Evolutionary conservation across 83 land plant species (phyloP), one percentile per base, ranked within the genome.

Genomic region (Picea abies): DNA sequence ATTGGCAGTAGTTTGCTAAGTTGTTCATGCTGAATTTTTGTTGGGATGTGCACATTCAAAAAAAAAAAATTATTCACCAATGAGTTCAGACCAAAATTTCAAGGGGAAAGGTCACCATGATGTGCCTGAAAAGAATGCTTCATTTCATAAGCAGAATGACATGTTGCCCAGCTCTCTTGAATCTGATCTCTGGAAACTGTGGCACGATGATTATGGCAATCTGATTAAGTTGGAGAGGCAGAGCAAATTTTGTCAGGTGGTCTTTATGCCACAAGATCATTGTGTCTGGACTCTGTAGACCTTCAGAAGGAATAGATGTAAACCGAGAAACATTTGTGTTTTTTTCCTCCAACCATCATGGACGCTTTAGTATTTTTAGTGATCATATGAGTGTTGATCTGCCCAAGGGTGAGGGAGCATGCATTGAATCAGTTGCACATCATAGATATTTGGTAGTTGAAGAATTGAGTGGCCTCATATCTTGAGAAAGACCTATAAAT

Each of bases 121-220:
- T 39, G 39, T 80, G 22, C 20, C 72, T 37, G 72, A n/a, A 80
- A 80, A 63, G 26, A 62, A 35, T 29, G 44, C 15, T 79, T 79
- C 44, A 58, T 60, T 56, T 25, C 35, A 52, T 78, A 26, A 60
- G 41, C 20, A 32, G 7, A 20, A 6, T 79, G 41, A 79, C 35
- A 62, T 22, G 15, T 8, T 52, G n/a, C 20, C 37, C n/a, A 32
- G 49, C 41, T 10, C 39, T 20, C 23, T 29, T 15, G 44, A 32
- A 35, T 29, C 72, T 65, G 58, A 56, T 12, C 82, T 89, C 61
- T 97, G 99, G 99, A 98, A 97, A 85, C 97, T 94, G 75, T 95
- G 99, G 99, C 99, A 97, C 82, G 94, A 90, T 88, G 99, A 97
- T 78, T 97, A 95, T 84, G 99, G 84, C 47, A 91, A 91, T 84